A percentile compares a stretch with the other conserved stretches of the same genome.
Evolutionary conservation across 352 stramenopile species (phyloP).

Genomic region (Phytophthora brassicae): DNA sequence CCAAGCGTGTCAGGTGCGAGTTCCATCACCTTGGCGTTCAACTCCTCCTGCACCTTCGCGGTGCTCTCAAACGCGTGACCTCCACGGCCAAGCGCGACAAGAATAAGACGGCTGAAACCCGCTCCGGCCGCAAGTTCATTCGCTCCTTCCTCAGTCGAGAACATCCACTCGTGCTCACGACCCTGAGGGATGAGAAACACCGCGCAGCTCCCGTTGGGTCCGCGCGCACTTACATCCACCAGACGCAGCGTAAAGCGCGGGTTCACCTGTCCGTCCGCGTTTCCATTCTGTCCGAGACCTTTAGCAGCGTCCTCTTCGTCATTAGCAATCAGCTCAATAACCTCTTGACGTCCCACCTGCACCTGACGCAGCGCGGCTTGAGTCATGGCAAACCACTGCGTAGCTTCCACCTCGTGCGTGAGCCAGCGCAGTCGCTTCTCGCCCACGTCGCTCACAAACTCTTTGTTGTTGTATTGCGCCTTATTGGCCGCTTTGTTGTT

Average conservation of each 20-base stretch:
- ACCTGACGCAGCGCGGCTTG: conserved; percentile 49
- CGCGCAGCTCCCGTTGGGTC: conserved; percentile 55
- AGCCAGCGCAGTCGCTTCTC: conserved; percentile 47
- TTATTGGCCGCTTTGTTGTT: conserved; percentile 24
- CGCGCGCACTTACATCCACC: conserved; percentile 49
- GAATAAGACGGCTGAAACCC: conserved; percentile 73
- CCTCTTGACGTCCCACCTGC: conserved; percentile 50
- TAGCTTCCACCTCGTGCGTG: conserved; percentile 56
- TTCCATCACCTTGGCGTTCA: conserved; percentile 68
- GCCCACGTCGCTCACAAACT: conserved; percentile 35
- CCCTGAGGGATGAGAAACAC: conserved; percentile 83
- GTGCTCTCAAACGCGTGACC: conserved; percentile 68
- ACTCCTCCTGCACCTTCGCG: conserved; percentile 66
- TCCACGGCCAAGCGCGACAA: conserved; percentile 58
- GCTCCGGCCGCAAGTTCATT: conserved; percentile 58
- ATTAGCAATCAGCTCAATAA: conserved; percentile 62
- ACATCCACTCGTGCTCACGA: conserved; percentile 83
- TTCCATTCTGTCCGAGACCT: not conserved
- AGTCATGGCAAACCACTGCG: conserved; percentile 65
- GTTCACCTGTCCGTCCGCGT: conserved; percentile 30
- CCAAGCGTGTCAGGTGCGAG: conserved; percentile 52
- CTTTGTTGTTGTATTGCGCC: conserved; percentile 46
- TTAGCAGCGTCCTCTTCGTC: conserved; percentile 29
- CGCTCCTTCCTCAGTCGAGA: conserved; percentile 68
- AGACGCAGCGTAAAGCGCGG: conserved; percentile 63